Conservation (phyloP, 2,329 filamentous ascomycete genomes). For the Curvularia spicifera region DNA sequence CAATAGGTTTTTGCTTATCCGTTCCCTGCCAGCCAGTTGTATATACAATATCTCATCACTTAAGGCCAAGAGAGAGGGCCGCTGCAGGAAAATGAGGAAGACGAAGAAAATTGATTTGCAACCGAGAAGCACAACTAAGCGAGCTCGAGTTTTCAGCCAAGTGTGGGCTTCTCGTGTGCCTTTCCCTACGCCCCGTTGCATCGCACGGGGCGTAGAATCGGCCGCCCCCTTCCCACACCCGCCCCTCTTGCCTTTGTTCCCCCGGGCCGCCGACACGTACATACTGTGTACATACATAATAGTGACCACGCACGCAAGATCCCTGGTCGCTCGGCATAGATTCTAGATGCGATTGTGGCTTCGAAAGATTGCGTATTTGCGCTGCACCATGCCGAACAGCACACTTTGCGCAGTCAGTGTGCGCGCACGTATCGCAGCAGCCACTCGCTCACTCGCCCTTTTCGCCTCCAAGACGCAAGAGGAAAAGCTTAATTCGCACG, state of each 20-base stretch:
- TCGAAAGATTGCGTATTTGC: background rate
- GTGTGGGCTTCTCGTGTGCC: background rate
- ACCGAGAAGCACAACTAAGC: background rate
- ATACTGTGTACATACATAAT: no score
- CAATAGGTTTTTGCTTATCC: background rate
- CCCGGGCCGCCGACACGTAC: background rate
- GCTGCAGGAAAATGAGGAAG: background rate
- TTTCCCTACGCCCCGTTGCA: background rate
- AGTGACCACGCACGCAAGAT: background rate
- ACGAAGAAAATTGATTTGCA: background rate
- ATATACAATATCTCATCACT: background rate
- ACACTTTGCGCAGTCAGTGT: background rate
- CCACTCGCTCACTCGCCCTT: background rate
- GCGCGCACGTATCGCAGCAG: background rate
- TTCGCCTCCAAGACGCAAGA: background rate
- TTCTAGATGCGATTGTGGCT: background rate
- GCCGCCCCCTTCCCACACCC: background rate
- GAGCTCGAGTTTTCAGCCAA: background rate
- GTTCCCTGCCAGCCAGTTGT: background rate
- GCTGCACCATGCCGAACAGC: background rate
- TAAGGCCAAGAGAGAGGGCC: background rate
- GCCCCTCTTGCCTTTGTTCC: background rate
- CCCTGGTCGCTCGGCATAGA: background rate
- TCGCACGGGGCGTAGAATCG: background rate
- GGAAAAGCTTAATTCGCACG: background rate